Evolutionary conservation across 2,329 filamentous ascomycete genomes (phyloP).

Genomic region (Calonectria montana): DNA sequence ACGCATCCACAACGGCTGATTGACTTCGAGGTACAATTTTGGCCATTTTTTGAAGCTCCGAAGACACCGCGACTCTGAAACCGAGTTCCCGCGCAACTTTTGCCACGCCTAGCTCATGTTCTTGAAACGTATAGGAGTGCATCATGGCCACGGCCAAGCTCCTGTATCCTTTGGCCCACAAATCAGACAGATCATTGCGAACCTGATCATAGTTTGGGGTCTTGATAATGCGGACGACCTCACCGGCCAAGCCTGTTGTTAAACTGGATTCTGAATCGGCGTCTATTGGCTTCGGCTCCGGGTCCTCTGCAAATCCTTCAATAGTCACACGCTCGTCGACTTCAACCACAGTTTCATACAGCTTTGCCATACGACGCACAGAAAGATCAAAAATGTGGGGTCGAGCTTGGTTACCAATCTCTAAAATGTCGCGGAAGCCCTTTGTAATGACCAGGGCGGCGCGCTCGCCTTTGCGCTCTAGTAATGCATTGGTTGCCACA

Average conservation of each 20-base stretch:
- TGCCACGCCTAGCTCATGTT: constrained; percentile 81
- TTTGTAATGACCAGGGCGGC: constrained; percentile 78
- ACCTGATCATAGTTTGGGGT: constrained; percentile 63
- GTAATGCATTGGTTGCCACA: constrained; percentile 78
- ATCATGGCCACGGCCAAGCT: constrained; percentile 88
- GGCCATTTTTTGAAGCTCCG: constrained; percentile 75
- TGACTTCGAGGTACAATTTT: constrained; percentile 76
- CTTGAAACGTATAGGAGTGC: constrained; percentile 87
- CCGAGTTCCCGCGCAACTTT: constrained; percentile 80
- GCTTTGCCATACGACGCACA: constrained; percentile 72
- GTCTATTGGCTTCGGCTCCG: constrained; percentile 61
- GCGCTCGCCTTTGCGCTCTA: constrained; percentile 77
- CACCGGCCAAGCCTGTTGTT: constrained; percentile 39
- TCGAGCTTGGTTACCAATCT: constrained; percentile 78
- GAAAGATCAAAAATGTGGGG: constrained; percentile 79
- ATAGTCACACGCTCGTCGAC: constrained; percentile 78
- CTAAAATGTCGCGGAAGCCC: constrained; percentile 73
- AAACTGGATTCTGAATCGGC: constrained; percentile 48
- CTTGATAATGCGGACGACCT: constrained; percentile 71
- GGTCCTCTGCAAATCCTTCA: constrained; percentile 76
- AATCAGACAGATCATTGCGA: constrained; percentile 62
- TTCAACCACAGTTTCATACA: constrained; percentile 76
- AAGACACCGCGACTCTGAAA: constrained; percentile 75
- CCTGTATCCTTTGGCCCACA: constrained; percentile 73
- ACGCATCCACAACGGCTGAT: constrained; percentile 77